Evolutionary conservation across 768 basidiomycete species (phyloP), one percentile per base, ranked within the genome.

Genomic region (Leccinum imitatum): DNA sequence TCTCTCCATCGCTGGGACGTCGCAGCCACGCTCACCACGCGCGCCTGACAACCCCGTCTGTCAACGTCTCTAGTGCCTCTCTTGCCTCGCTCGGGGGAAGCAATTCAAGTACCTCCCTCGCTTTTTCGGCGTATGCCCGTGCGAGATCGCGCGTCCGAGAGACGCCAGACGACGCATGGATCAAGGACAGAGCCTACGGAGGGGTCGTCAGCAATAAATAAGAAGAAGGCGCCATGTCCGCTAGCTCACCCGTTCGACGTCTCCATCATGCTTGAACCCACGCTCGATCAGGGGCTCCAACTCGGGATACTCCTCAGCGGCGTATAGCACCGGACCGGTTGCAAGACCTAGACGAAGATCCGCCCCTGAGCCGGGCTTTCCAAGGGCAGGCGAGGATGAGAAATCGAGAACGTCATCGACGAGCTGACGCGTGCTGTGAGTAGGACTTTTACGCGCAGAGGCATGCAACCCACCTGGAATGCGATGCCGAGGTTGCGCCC

Each of bases 331-430:
- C 0, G 95, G 95, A 3, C 87, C 95, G 1, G 91, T 93, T 5
- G 97, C 91, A 30, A 94, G 80, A 0, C 93, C 92, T 0, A 94
- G 77, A 57, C 87, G 84, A 15, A 94, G 79, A 71, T 95, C 93
- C 2, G 93, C 90, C 17, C 91, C 91, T 17, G 70, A 57, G 0
- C 88, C 87, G 0, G 97, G 97, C 77, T 98, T 98, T 37, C 96
- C 96, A 13, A 98, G 84, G 0, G 88, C 73, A 0, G 77, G 77
- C 11, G 87, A 88, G 1, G 90, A 85, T 53, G 95, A 90, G 70
- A 93, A 98, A 76, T 98, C 97, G 3, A 99, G 79, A 37, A 95
- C 84, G 70, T 99, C 97, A 71, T 99, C 97, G 52, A 98, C 89
- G 10, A 99, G 88, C 94, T 96, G 51, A n/a, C 19, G 11, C 50